Evolutionary conservation across 176 grass and related monocot genomes (phyloP).

Genomic region (Triticum monococcum): DNA sequence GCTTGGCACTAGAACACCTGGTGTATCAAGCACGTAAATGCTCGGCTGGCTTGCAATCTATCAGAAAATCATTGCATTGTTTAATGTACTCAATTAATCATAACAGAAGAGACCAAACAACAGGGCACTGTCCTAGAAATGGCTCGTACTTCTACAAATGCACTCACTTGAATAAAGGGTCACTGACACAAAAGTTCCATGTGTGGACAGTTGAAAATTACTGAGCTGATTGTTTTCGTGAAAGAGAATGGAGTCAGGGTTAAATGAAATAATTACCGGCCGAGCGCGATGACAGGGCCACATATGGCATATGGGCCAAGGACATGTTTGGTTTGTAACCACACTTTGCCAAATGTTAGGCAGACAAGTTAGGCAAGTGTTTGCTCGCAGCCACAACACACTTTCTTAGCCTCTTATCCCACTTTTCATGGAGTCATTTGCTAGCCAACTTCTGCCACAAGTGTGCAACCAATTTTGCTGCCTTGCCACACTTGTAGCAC

Average conservation of each 20-base stretch:
- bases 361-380: background rate
- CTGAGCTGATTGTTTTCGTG: background rate
- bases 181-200: background rate
- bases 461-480: background rate
- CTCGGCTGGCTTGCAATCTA: slow-evolving; percentile 93
- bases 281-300: background rate
- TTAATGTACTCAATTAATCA: slow-evolving; percentile 20
- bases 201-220: background rate
- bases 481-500: background rate
- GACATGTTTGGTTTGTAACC: background rate
- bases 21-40: slow-evolving; percentile 98
- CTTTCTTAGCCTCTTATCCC: no score
- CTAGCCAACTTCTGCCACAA: background rate
- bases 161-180: slow-evolving; percentile 23
- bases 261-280: background rate
- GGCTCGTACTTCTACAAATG: slow-evolving; percentile 9
- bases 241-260: background rate
- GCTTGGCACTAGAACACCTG: slow-evolving; percentile 90
- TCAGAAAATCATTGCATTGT: slow-evolving; percentile 29
- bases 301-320: background rate
- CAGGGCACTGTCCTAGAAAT: background rate
- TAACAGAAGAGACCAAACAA: slow-evolving; percentile 10
- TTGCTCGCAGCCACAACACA: background rate
- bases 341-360: slow-evolving; percentile 1
- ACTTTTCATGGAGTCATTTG: background rate